Evolutionary conservation across 106 monocot species (phyloP).

Genomic region (Apostasia ramifera): DNA sequence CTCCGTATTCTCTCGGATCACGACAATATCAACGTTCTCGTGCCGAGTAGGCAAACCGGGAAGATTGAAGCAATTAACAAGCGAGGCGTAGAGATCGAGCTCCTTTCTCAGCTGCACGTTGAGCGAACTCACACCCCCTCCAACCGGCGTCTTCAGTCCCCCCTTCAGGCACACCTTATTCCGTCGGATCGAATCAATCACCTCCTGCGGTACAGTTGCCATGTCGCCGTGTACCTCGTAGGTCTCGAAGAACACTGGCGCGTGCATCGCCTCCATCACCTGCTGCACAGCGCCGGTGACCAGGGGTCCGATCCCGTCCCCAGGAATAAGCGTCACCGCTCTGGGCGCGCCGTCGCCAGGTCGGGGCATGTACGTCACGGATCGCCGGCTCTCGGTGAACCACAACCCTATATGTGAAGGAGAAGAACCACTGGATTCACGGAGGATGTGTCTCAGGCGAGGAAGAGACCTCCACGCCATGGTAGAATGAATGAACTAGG

Average conservation of each 20-base stretch:
- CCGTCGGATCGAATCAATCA: slow-evolving; percentile 38
- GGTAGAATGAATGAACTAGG: too few relatives aligned
- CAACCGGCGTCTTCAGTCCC: slow-evolving; percentile 40
- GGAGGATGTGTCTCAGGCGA: background rate
- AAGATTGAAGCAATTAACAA: slow-evolving; percentile 42
- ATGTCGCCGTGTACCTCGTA: slow-evolving; percentile 43
- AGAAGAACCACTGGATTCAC: background rate
- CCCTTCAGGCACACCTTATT: slow-evolving; percentile 55
- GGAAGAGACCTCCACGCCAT: slow-evolving; percentile 3
- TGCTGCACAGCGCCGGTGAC: slow-evolving; percentile 39
- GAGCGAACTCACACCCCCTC: slow-evolving; percentile 39
- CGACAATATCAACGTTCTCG: slow-evolving; percentile 45
- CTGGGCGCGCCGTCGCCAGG: slow-evolving; percentile 36
- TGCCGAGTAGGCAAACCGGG: slow-evolving; percentile 36
- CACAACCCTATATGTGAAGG: background rate
- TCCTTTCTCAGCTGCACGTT: slow-evolving; percentile 38
- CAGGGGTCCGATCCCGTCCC: slow-evolving; percentile 45
- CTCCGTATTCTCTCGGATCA: slow-evolving; percentile 49
- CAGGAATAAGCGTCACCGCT: slow-evolving; percentile 38
- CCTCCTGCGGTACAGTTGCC: slow-evolving; percentile 26
- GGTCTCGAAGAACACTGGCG: slow-evolving; percentile 38
- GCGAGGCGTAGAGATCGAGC: slow-evolving; percentile 30
- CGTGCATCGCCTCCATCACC: slow-evolving; percentile 46
- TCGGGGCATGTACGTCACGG: slow-evolving; percentile 49
- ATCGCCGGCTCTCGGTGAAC: slow-evolving; percentile 10